Conservation (phyloP, 331 rosid species). For the Malus hybrid region DNA sequence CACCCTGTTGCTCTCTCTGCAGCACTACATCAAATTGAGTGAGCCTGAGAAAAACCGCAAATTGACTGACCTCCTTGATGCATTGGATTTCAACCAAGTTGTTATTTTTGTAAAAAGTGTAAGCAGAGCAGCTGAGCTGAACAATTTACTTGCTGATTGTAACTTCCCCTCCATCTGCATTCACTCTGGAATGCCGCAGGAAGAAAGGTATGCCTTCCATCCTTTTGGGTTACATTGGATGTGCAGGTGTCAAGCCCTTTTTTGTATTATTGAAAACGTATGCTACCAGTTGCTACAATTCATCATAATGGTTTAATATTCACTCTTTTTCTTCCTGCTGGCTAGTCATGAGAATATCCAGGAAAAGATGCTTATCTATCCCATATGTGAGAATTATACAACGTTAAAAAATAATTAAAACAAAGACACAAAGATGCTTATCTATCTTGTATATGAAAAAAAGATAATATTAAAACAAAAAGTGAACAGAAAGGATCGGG, state of each 20-base stretch:
- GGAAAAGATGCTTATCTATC: too few species aligned
- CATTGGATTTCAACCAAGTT: constrained; percentile 92
- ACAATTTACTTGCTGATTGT: constrained; percentile 87
- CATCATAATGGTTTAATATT: too few species aligned
- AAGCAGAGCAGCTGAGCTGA: constrained; percentile 91
- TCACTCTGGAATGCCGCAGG: constrained; percentile 98
- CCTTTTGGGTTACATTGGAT: not conserved
- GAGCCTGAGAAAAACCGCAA: constrained; percentile 90
- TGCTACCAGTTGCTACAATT: too few species aligned
- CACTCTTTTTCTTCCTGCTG: too few species aligned
- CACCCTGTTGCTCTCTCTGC: not conserved
- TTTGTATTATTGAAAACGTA: not conserved
- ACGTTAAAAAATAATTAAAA: too few species aligned
- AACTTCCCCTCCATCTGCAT: constrained; percentile 95
- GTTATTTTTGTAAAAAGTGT: constrained; percentile 96
- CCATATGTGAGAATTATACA: too few species aligned
- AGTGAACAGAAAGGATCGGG: too few species aligned
- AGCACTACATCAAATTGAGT: constrained; percentile 95
- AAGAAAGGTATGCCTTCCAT: constrained; percentile 63
- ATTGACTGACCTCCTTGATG: constrained; percentile 94
- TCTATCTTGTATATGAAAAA: too few species aligned
- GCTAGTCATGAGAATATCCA: too few species aligned
- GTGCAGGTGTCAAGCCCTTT: not conserved
- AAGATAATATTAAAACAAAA: too few species aligned
- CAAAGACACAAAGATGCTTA: too few species aligned